Evolutionary conservation across 495 filamentous ascomycete genomes (phyloP).

Genomic region (Physcia stellaris): DNA sequence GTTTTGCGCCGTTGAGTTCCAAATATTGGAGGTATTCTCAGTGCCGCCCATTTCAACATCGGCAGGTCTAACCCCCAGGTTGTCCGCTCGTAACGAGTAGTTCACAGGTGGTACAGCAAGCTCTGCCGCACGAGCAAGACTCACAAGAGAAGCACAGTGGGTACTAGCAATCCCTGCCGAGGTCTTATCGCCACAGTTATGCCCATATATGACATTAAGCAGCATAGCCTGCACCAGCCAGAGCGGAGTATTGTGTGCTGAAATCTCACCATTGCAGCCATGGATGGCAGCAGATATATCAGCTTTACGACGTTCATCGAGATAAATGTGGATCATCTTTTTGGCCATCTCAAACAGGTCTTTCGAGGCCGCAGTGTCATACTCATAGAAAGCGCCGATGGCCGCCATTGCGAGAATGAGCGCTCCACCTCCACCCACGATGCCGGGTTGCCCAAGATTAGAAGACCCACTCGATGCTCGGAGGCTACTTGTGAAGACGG

Average conservation of each 20-base stretch:
- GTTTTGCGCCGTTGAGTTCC: conserved; percentile 16
- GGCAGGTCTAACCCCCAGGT: conserved; percentile 1
- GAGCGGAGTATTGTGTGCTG: conserved; percentile 68
- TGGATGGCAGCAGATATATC: conserved; percentile 71
- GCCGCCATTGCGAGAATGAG: conserved; percentile 91
- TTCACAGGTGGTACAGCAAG: conserved; percentile 38
- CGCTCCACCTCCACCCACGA: conserved; percentile 73
- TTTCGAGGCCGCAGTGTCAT: conserved; percentile 62
- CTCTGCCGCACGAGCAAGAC: conserved; percentile 76
- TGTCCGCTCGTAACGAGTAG: not conserved
- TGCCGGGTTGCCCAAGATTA: conserved; percentile 45
- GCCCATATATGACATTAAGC: conserved; percentile 89
- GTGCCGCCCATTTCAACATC: conserved; percentile 12
- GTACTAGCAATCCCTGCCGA: conserved; percentile 84
- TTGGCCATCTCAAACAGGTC: conserved; percentile 88
- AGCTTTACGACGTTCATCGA: conserved; percentile 85
- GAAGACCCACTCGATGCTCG: conserved; percentile 37
- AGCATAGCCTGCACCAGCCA: conserved; percentile 99
- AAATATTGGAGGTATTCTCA: conserved; percentile 15
- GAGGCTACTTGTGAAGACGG: conserved; percentile 48
- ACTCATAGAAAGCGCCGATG: conserved; percentile 90
- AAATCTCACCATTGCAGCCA: conserved; percentile 48
- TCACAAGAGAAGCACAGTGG: conserved; percentile 82
- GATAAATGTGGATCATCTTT: conserved; percentile 85
- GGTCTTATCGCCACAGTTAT: conserved; percentile 85